Evolutionary conservation across 495 filamentous ascomycete species (phyloP), one percentile per base, ranked within the genome.

Genomic region (Penicillium lividum): DNA sequence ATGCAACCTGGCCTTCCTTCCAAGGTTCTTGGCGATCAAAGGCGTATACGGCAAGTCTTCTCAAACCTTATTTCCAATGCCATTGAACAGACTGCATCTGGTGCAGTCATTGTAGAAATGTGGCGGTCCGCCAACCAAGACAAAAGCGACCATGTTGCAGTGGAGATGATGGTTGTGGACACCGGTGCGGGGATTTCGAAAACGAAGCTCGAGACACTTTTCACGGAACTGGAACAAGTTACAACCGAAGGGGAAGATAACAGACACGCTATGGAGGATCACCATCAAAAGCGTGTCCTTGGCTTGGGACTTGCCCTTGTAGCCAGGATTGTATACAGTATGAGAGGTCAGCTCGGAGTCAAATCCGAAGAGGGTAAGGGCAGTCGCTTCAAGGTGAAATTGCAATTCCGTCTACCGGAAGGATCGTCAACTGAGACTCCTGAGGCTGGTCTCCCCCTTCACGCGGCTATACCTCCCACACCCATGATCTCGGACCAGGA

Each of bases 361-460:
- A 95, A 92, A 61, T 96, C 92, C 0, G 91, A 96, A 68, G 83
- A 88, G 68, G 89, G 90, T 0, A 90, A 89, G 64, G 93, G 93
- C 1, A 93, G 92, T 31, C 81, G 89, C 30, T 95, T 98, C 63
- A 82, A 79, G 55, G 73, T 77, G 29, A 63, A 68, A 25, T 56
- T 79, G n/a, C 68, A 73, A 11, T 77, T 79, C 44, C 56, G 65
- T 11, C 36, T 74, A 8, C 71, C 72, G 2, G 68, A 74, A 18
- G 70, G 59, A 15, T 44, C 47, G 3, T 18, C 55, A 13, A 27
- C 38, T 1, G 44, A 43, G 5, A 47, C 48, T 1, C 60, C 62
- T 10, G 51, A 45, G 10, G 22, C 52, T 0, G 29, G 16, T 16
- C 15, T 53, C 30, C 57, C 63, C 11, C 15, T 46, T 8, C 25